Conservation (phyloP, 2,329 filamentous ascomycete genomes). For the Colletotrichum theobromicola region DNA sequence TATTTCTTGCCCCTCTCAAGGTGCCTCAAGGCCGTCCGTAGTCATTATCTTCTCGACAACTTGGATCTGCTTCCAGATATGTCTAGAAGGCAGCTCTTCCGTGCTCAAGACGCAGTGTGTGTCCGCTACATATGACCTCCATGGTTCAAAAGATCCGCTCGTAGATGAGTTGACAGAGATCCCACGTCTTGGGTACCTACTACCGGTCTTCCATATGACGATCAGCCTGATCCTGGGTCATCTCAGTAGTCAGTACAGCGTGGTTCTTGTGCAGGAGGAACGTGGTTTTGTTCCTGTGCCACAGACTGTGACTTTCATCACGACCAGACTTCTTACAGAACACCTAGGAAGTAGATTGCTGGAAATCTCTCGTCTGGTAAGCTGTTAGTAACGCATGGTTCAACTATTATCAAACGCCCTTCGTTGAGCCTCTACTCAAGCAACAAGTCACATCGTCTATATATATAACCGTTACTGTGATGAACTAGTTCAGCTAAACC, state of each 20-base stretch:
- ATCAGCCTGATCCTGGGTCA: not conserved
- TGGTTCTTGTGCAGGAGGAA: not conserved
- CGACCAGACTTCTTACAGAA: too few species aligned
- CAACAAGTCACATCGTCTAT: not conserved
- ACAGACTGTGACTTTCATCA: too few species aligned
- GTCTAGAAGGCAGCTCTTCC: not conserved
- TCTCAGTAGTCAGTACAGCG: rapidly evolving
- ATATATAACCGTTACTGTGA: rapidly evolving
- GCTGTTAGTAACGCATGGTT: too few species aligned
- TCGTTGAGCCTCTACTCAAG: rapidly evolving
- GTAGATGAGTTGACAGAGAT: not conserved
- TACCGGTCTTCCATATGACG: not conserved
- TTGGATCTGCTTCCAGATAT: rapidly evolving
- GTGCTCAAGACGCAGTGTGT: rapidly evolving
- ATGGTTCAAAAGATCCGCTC: rapidly evolving
- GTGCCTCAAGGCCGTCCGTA: conserved; percentile 48
- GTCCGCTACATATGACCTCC: rapidly evolving
- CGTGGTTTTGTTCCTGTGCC: rapidly evolving
- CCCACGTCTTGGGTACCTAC: not conserved
- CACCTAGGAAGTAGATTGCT: too few species aligned
- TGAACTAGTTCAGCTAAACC: rapidly evolving
- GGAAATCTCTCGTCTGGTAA: rapidly evolving
- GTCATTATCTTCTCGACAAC: not conserved
- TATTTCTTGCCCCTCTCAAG: conserved; percentile 94
- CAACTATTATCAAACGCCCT: too few species aligned